Percentiles rank a stretch among this genome's conserved stretches.
These are phyloP conservation scores for Peronospora destructor DNA, from an alignment of 352 stramenopile species.

Conservation along the genomic window DNA sequence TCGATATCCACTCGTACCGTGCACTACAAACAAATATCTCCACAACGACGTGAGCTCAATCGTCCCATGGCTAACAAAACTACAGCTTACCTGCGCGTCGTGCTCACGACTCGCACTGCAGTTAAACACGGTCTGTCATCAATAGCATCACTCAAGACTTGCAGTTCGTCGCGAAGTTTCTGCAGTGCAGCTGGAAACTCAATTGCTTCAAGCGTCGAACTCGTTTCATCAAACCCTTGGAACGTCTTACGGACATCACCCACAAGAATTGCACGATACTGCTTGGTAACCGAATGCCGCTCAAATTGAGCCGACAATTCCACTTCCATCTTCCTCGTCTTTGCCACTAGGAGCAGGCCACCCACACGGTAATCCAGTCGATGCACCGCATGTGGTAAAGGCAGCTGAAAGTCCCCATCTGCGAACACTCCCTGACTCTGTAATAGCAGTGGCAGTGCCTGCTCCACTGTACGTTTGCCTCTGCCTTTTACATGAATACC, in stretches of 20 bases:
- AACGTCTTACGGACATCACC: slow-evolving; percentile 16
- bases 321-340: slow-evolving; percentile 42
- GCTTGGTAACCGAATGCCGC: slow-evolving; percentile 36
- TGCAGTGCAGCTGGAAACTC: slow-evolving; percentile 15
- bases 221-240: not conserved
- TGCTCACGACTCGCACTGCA: slow-evolving; percentile 28
- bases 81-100: slow-evolving; percentile 26
- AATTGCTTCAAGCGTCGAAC: slow-evolving; percentile 1
- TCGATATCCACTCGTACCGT: slow-evolving; percentile 53
- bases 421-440: not conserved
- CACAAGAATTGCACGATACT: slow-evolving; percentile 50
- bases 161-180: slow-evolving; percentile 18
- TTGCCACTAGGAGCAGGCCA: slow-evolving; percentile 53
- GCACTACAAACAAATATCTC: slow-evolving; percentile 14
- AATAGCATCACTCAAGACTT: slow-evolving; percentile 21
- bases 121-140: slow-evolving; percentile 28
- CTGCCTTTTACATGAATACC: slow-evolving; percentile 61
- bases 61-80: not conserved
- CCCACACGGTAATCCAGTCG: slow-evolving; percentile 56
- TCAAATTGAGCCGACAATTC: slow-evolving; percentile 42
- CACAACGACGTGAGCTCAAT: slow-evolving; percentile 2
- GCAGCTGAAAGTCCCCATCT: slow-evolving; percentile 17
- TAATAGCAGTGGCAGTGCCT: slow-evolving; percentile 36
- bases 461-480: slow-evolving; percentile 40
- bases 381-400: slow-evolving; percentile 41